Evolutionary conservation across 306 rosid genomes (phyloP).

Genomic region (Aeschynomene evenia): DNA sequence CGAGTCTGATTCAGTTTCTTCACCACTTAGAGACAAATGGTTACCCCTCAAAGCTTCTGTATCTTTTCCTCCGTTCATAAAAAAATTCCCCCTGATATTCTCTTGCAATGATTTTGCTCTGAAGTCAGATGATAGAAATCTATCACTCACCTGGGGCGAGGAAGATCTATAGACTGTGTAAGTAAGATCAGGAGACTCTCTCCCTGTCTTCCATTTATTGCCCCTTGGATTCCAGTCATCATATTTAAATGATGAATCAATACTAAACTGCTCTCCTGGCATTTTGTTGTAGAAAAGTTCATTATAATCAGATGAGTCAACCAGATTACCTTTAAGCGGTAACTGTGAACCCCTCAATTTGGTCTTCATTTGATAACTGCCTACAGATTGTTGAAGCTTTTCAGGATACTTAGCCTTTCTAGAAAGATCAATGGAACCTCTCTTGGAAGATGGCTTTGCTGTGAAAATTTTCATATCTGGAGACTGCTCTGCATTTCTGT

Average conservation of each 20-base stretch:
- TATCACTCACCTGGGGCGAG: conserved; percentile 70
- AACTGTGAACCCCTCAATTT: conserved; percentile 49
- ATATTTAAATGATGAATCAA: conserved; percentile 54
- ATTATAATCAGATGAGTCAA: conserved; percentile 48
- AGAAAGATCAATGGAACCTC: conserved; percentile 49
- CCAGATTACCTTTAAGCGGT: conserved; percentile 37
- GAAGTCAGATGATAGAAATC: conserved; percentile 51
- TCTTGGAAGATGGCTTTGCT: conserved; percentile 55
- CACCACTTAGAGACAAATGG: conserved; percentile 47
- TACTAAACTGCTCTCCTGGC: conserved; percentile 49
- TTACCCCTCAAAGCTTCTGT: conserved; percentile 44
- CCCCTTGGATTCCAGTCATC: conserved; percentile 61
- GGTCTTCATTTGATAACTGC: conserved; percentile 51
- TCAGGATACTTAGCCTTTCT: conserved; percentile 59
- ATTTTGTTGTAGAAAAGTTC: conserved; percentile 46
- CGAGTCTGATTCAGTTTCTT: conserved; percentile 94
- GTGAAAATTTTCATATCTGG: conserved; percentile 47
- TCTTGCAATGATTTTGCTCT: conserved; percentile 60
- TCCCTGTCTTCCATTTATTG: conserved; percentile 73
- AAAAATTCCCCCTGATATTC: conserved; percentile 48
- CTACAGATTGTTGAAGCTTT: conserved; percentile 51
- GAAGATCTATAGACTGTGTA: conserved; percentile 65
- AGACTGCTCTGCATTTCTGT: conserved; percentile 48
- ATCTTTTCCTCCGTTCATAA: conserved; percentile 56
- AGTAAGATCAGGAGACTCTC: conserved; percentile 69